These are phyloP conservation scores for Prasinococcaceae sp. DNA, from an alignment of 139 green algal species.

Conservation along the genomic window DNA sequence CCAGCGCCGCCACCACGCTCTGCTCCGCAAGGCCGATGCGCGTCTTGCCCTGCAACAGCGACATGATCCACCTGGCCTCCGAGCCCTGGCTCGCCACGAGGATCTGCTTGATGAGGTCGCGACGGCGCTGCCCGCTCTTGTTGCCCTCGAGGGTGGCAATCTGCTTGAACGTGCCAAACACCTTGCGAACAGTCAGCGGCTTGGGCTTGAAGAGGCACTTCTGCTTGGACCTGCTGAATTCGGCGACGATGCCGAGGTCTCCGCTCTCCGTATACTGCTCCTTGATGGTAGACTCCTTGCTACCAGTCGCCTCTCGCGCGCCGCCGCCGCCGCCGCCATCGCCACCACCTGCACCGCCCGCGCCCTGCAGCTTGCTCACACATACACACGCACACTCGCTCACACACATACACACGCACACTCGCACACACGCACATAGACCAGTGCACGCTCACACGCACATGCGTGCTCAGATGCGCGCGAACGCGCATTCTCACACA, in stretches of 20 bases:
- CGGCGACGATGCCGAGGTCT: conserved; percentile 82
- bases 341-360: too few relatives aligned
- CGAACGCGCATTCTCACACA: too few relatives aligned
- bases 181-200: conserved; percentile 31
- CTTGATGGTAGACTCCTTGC: conserved; percentile 70
- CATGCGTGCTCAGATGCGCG: too few relatives aligned
- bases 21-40: conserved; percentile 92
- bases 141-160: conserved; percentile 21
- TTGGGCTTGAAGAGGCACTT: conserved; percentile 29
- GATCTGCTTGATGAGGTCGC: conserved; percentile 62
- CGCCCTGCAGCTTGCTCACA: too few relatives aligned
- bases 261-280: conserved; percentile 43
- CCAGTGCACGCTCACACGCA: too few relatives aligned
- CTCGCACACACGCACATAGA: too few relatives aligned
- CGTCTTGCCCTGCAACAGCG: conserved; percentile 74
- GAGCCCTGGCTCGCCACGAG: conserved; percentile 53
- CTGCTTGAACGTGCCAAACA: conserved; percentile 26
- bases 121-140: neutral
- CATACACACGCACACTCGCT: too few relatives aligned
- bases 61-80: conserved; percentile 71
- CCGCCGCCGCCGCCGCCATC: too few relatives aligned
- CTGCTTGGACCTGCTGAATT: conserved; percentile 29
- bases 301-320: conserved; percentile 66
- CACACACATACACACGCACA: too few relatives aligned
- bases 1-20: conserved; percentile 73